phyloP scores from a whole-genome alignment of 1,284 basidiomycete genomes.

The Testicularia cyperi region DNA sequence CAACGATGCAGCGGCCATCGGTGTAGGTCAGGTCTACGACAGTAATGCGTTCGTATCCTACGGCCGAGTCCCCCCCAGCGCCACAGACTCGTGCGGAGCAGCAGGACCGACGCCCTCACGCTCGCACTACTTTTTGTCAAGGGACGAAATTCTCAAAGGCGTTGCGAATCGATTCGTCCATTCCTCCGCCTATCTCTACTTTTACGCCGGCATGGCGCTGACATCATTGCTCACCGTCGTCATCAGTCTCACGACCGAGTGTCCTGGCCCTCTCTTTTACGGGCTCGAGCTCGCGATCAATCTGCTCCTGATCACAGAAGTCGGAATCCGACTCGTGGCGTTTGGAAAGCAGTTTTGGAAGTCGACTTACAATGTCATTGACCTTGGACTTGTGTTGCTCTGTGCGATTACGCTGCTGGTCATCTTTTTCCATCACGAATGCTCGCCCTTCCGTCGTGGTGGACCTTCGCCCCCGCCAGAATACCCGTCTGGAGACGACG shows the following conservation, averaged over 20 bases:
- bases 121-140: constrained; percentile 43
- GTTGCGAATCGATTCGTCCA: constrained; percentile 59
- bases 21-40: constrained; percentile 30
- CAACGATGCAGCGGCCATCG: constrained; percentile 16
- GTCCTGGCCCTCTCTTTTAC: constrained; percentile 56
- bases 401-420: constrained; percentile 55
- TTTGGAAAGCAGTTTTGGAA: constrained; percentile 60
- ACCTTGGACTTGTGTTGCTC: constrained; percentile 51
- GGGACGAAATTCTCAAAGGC: constrained; percentile 56
- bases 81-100: too few species aligned
- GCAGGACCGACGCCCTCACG: constrained; percentile 15
- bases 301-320: constrained; percentile 53
- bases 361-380: constrained; percentile 55
- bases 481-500: constrained; percentile 10
- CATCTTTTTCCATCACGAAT: constrained; percentile 57
- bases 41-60: constrained; percentile 17
- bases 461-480: constrained; percentile 1
- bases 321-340: constrained; percentile 49
- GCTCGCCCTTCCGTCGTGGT: constrained; percentile 47
- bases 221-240: constrained; percentile 53
- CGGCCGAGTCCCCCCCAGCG: constrained; percentile 5
- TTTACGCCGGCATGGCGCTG: constrained; percentile 56
- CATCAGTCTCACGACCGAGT: constrained; percentile 48
- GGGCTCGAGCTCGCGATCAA: constrained; percentile 54
- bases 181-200: constrained; percentile 55